A percentile compares a stretch with the other conserved stretches of the same genome.
These are phyloP conservation scores for Pseudogymnoascus sp. DNA, from an alignment of 2,329 filamentous ascomycete genomes.

Conservation along the genomic window DNA sequence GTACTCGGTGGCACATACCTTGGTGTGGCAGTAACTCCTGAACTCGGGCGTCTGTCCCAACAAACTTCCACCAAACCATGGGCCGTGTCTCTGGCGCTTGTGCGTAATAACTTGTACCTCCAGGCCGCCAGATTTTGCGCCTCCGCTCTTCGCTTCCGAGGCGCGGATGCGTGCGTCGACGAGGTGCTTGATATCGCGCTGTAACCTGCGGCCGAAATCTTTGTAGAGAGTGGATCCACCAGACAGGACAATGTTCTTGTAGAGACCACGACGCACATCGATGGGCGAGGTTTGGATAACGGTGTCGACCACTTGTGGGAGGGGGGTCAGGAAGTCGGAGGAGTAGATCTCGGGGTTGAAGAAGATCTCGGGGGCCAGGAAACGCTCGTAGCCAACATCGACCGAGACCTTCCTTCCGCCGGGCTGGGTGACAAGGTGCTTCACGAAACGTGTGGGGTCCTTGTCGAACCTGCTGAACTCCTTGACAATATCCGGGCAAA, in stretches of 20 bases:
- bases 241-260: slow-evolving; percentile 99
- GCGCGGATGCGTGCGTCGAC: slow-evolving; percentile 90
- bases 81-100: slow-evolving; percentile 93
- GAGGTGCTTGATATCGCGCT: slow-evolving; percentile 93
- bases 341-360: slow-evolving; percentile 99
- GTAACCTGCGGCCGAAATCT: slow-evolving; percentile 91
- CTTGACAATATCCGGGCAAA: slow-evolving; percentile 97
- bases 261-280: slow-evolving; percentile 90
- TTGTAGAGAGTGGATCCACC: slow-evolving; percentile 97
- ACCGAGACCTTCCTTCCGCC: slow-evolving; percentile 79
- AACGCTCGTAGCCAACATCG: slow-evolving; percentile 95
- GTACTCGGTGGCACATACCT: slow-evolving; percentile 40
- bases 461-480: slow-evolving; percentile 92
- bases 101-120: slow-evolving; percentile 97
- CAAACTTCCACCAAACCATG: slow-evolving; percentile 96
- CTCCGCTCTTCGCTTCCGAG: slow-evolving; percentile 84
- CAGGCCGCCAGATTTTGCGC: slow-evolving; percentile 85
- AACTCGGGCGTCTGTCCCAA: slow-evolving; percentile 97
- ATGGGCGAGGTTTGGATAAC: slow-evolving; percentile 98
- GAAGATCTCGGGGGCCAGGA: slow-evolving; percentile 97
- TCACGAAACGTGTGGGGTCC: slow-evolving; percentile 82
- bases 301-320: slow-evolving; percentile 88
- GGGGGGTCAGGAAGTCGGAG: slow-evolving; percentile 92
- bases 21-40: slow-evolving; percentile 96
- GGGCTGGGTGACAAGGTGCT: slow-evolving; percentile 79